Evolutionary conservation across 2,329 filamentous ascomycete genomes (phyloP).

Genomic region (Zelopaecilomyces penicillatus): DNA sequence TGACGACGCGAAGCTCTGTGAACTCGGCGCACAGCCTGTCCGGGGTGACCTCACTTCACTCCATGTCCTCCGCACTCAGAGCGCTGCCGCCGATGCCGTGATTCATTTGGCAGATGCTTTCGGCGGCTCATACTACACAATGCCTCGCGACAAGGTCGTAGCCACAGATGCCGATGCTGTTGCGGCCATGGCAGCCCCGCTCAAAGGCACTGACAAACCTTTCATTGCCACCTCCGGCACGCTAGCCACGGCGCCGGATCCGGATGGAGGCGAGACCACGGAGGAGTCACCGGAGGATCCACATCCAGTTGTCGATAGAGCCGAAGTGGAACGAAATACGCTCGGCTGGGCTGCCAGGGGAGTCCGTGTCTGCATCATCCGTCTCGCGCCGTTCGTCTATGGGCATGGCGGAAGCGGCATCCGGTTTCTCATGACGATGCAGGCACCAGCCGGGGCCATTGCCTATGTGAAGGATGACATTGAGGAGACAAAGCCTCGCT

Average conservation of each 20-base stretch:
- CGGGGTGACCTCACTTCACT: conserved; percentile 31
- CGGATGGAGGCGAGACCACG: conserved; percentile 20
- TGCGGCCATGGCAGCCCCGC: conserved; percentile 25
- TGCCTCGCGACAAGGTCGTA: conserved; percentile 12
- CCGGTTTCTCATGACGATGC: conserved; percentile 22
- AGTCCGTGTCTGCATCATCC: conserved; percentile 27
- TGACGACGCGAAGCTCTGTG: conserved; percentile 26
- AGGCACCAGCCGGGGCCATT: conserved; percentile 19
- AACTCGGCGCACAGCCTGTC: conserved; percentile 29
- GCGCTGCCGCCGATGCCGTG: conserved; percentile 32
- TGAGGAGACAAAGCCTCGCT: conserved; percentile 16
- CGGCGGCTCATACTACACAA: background rate
- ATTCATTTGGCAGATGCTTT: conserved; percentile 32
- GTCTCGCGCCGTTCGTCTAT: conserved; percentile 36
- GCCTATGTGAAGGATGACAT: conserved; percentile 14
- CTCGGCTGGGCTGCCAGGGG: conserved; percentile 19
- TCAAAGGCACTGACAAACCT: conserved; percentile 24
- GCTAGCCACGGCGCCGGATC: conserved; percentile 14
- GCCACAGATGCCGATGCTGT: conserved; percentile 26
- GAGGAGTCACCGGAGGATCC: conserved; percentile 14
- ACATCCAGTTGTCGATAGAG: conserved; percentile 18
- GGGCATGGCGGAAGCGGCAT: conserved; percentile 32
- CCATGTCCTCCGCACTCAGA: conserved; percentile 28
- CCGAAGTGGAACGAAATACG: conserved; percentile 22
- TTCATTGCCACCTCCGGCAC: conserved; percentile 28